These are phyloP conservation scores for Daldinia vernicosa DNA, from an alignment of 495 filamentous ascomycete species.

Conservation along the genomic window DNA sequence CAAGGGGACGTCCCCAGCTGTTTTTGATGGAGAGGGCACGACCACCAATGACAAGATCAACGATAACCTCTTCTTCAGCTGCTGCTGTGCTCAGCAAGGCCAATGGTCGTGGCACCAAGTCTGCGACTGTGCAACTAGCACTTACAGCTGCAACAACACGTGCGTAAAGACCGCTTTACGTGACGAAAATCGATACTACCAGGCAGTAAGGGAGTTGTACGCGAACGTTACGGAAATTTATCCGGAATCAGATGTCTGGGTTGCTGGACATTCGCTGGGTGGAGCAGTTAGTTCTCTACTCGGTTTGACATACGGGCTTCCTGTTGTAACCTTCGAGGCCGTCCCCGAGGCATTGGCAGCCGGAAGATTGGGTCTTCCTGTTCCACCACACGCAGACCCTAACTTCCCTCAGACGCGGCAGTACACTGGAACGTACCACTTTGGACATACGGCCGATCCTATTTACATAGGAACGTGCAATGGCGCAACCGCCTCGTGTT, in stretches of 20 bases:
- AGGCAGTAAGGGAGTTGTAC: constrained; percentile 85
- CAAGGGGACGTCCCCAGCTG: constrained; percentile 88
- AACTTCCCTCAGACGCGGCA: constrained; percentile 72
- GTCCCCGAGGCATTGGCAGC: constrained; percentile 89
- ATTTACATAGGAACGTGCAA: constrained; percentile 95
- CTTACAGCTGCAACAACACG: constrained; percentile 89
- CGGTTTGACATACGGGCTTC: constrained; percentile 88
- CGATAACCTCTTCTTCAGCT: constrained; percentile 97
- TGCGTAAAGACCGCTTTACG: constrained; percentile 79
- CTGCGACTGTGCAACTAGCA: constrained; percentile 85
- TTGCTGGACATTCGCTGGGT: constrained; percentile 89
- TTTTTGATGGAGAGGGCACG: constrained; percentile 94
- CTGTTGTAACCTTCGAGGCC: constrained; percentile 88
- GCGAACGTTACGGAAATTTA: constrained; percentile 91
- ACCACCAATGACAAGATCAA: constrained; percentile 98
- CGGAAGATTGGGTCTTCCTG: constrained; percentile 82
- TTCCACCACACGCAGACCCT: constrained; percentile 79
- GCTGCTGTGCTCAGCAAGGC: constrained; percentile 93
- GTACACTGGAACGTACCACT: constrained; percentile 85
- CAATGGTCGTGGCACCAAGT: constrained; percentile 87
- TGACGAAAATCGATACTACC: constrained; percentile 90
- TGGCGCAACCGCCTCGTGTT: constrained; percentile 84
- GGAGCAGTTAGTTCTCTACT: constrained; percentile 86
- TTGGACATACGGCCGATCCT: constrained; percentile 95
- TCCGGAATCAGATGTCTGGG: constrained; percentile 85